Base-by-base conservation (phyloP, 345 rosid species). In the Aquilaria sinensis region DNA sequence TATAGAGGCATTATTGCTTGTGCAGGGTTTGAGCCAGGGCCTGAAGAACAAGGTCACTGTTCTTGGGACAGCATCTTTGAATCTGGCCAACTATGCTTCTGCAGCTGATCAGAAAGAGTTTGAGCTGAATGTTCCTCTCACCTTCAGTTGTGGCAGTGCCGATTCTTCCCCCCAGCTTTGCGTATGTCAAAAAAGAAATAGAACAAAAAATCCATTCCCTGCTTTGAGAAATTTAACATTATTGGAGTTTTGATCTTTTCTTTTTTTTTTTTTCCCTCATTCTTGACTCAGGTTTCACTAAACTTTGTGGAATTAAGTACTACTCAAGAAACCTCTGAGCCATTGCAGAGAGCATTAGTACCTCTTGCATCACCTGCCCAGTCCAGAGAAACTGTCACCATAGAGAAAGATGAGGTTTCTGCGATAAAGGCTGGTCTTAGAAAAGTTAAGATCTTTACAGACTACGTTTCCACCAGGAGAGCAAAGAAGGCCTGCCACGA, bases 351-450 rank as follows among this genome's bases (percentile, higher is more conserved):
- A 46, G 84, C 84, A 1, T 53, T 87, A 43, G 79, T 88, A 41
- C 88, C 96, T 62, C 61, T 78, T 53, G 63, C 77, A 53, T 86
- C 75, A 9, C 80, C 94, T 31, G 77, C 83, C 31, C 81, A 63
- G 12, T 65, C 78, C 1, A 83, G 76, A 46, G 95, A 90, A 57
- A 72, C 77, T 64, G 60, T 67, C 14, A 4, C 80, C 9, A 56
- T 78, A 9, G 96, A 82, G 56, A 88, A 86, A 75, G 80, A 85
- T 13, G 96, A 93, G 77, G 69, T 74, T 51, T 90, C 96, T 68
- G 94, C 87, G 49, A 81, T 93, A 2, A 93, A 93, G 85, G 90
- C 90, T 14, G 92, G 98, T 56, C 80, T 93, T 49, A 82, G 92
- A 67, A 90, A 81, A 81, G 94, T 93, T 47, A 93, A 90, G 70